Evolutionary conservation across 768 basidiomycete genomes (phyloP).

Genomic region (Termitomyces sp.): DNA sequence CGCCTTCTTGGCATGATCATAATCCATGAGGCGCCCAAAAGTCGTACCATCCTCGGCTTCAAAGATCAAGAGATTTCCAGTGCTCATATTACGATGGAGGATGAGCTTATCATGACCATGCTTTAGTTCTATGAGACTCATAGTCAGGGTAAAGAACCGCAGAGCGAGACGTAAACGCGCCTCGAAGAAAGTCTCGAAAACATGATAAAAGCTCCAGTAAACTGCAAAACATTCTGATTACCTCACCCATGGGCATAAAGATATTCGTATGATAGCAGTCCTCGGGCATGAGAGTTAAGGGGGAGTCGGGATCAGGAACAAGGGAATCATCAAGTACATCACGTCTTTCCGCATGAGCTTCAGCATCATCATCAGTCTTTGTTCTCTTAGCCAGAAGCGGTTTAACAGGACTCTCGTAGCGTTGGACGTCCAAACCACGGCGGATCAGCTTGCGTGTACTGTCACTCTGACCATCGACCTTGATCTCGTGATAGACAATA

Average conservation of each 20-base stretch:
- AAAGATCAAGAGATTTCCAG: conserved; percentile 4
- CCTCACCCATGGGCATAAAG: conserved; percentile 1
- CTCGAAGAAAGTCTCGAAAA: background rate
- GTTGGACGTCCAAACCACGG: background rate
- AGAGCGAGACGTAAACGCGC: background rate
- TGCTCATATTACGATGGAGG: conserved; percentile 3
- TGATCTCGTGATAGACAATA: background rate
- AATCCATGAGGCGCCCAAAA: conserved; percentile 4
- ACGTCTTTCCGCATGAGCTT: background rate
- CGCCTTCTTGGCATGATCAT: conserved; percentile 3
- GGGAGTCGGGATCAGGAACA: background rate
- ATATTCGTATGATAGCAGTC: background rate
- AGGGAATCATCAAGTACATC: background rate
- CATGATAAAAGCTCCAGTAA: background rate
- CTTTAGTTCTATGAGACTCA: background rate
- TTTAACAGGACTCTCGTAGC: background rate
- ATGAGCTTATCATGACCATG: background rate
- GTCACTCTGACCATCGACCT: background rate
- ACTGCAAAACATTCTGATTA: background rate
- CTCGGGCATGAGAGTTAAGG: too few relatives aligned
- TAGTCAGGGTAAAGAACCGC: background rate
- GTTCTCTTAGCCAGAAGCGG: background rate
- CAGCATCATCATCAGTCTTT: background rate
- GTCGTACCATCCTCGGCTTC: background rate
- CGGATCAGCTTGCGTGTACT: background rate